These are phyloP conservation scores for Bipolaris zeicola DNA, from an alignment of 2,329 filamentous ascomycete genomes.

Conservation along the genomic window DNA sequence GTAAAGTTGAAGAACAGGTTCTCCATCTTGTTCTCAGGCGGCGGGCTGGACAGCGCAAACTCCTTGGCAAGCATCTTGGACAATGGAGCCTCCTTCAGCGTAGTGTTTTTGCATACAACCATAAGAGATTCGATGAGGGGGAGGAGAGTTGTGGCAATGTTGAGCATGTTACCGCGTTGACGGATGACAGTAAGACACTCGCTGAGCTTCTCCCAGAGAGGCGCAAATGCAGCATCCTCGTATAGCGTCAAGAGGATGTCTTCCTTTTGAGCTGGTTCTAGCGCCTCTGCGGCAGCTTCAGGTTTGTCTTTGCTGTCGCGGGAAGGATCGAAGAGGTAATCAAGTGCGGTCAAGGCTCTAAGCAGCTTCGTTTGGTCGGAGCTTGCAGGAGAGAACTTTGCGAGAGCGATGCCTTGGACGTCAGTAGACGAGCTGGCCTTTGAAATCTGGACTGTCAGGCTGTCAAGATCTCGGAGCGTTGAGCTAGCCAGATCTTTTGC, in stretches of 20 bases:
- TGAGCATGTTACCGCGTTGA: conserved; percentile 92
- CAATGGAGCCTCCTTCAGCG: conserved; percentile 69
- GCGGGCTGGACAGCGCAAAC: conserved; percentile 73
- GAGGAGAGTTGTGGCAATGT: conserved; percentile 92
- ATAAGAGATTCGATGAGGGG: conserved; percentile 95
- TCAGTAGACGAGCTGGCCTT: conserved; percentile 88
- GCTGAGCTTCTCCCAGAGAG: conserved; percentile 91
- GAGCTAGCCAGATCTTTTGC: conserved; percentile 83
- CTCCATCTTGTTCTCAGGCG: conserved; percentile 81
- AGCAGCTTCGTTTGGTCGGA: conserved; percentile 97
- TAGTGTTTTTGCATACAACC: conserved; percentile 99
- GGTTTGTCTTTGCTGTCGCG: conserved; percentile 59
- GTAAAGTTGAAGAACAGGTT: conserved; percentile 96
- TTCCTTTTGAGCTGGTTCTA: conserved; percentile 71
- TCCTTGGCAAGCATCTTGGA: conserved; percentile 61
- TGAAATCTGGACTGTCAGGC: conserved; percentile 83
- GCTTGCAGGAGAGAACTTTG: conserved; percentile 93
- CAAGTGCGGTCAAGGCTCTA: conserved; percentile 87
- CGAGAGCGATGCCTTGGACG: conserved; percentile 89
- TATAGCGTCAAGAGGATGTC: conserved; percentile 88
- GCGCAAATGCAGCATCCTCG: conserved; percentile 86
- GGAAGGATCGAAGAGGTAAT: conserved; percentile 92
- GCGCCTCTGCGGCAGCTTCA: conserved; percentile 54
- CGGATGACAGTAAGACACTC: conserved; percentile 86
- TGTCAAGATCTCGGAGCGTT: conserved; percentile 82